These are phyloP conservation scores for Fusarium pseudonygamai DNA, from an alignment of 2,329 filamentous ascomycete genomes.

Conservation along the genomic window DNA sequence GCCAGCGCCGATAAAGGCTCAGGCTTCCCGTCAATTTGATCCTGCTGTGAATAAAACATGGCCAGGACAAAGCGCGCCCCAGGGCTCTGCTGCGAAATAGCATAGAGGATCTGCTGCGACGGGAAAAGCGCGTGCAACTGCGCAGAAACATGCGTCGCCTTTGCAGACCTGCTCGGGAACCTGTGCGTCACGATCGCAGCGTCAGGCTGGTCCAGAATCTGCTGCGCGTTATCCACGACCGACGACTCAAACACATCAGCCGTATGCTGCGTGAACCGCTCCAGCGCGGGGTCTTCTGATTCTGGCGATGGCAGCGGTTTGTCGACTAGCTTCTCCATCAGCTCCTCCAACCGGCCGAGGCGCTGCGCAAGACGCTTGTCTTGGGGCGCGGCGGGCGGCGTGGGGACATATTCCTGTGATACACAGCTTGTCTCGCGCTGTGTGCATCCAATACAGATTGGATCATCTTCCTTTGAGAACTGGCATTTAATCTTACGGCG, in stretches of 20 bases:
- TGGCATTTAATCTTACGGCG: constrained; percentile 64
- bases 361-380: constrained; percentile 55
- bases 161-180: constrained; percentile 7
- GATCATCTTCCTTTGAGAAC: constrained; percentile 52
- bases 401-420: constrained; percentile 57
- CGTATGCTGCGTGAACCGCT: constrained; percentile 39
- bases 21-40: constrained; percentile 48
- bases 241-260: constrained; percentile 35
- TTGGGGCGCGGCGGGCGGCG: constrained; percentile 44
- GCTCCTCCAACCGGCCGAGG: constrained; percentile 56
- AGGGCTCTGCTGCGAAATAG: constrained; percentile 37
- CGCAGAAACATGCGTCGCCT: constrained; percentile 21
- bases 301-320: constrained; percentile 37
- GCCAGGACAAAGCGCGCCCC: constrained; percentile 41
- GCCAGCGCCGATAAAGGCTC: constrained; percentile 42
- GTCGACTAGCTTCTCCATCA: constrained; percentile 58
- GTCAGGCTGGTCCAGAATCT: constrained; percentile 13
- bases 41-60: constrained; percentile 42
- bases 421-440: constrained; percentile 54
- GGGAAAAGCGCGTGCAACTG: constrained; percentile 39
- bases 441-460: constrained; percentile 58
- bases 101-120: constrained; percentile 31
- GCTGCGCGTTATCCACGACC: constrained; percentile 32
- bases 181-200: constrained; percentile 1
- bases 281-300: constrained; percentile 2